Conservation (phyloP, 202 grass and related monocot species). For the Cymbopogon flexuosus region DNA sequence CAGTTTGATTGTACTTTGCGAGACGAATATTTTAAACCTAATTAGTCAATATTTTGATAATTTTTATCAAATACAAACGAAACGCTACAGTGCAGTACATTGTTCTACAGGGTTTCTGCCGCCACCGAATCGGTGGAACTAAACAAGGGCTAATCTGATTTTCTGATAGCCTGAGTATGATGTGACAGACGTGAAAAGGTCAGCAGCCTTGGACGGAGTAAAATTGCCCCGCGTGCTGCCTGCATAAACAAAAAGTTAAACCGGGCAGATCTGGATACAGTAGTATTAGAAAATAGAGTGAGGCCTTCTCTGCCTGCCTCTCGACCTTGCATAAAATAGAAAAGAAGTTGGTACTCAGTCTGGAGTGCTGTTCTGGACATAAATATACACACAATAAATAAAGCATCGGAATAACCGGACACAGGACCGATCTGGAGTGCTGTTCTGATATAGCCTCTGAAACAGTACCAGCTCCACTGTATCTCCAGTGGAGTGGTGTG, state of each 20-base stretch:
- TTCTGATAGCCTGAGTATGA: constrained; percentile 11
- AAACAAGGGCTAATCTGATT: neutral
- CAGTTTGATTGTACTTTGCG: neutral
- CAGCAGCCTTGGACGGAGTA: constrained; percentile 21
- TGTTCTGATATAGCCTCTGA: constrained; percentile 22
- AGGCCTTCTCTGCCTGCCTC: constrained; percentile 5
- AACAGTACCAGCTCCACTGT: constrained; percentile 28
- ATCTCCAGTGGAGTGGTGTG: neutral
- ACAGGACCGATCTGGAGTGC: constrained; percentile 28
- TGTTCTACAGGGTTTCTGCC: too few relatives aligned
- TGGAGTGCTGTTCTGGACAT: constrained; percentile 22
- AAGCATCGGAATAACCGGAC: constrained; percentile 45
- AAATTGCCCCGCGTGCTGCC: neutral
- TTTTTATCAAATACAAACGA: too few relatives aligned
- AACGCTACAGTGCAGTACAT: too few relatives aligned
- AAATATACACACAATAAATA: constrained; percentile 33
- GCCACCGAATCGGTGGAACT: too few relatives aligned
- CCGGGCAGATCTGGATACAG: constrained; percentile 25
- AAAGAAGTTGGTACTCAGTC: constrained; percentile 27
- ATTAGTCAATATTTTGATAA: too few relatives aligned
- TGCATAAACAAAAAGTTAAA: neutral
- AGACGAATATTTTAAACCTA: too few relatives aligned
- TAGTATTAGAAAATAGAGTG: constrained; percentile 11
- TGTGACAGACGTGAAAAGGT: constrained; percentile 31
- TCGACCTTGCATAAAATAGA: constrained; percentile 31